Evolutionary conservation across 352 stramenopile genomes (phyloP).

Genomic region (Globisporangium emineosum): DNA sequence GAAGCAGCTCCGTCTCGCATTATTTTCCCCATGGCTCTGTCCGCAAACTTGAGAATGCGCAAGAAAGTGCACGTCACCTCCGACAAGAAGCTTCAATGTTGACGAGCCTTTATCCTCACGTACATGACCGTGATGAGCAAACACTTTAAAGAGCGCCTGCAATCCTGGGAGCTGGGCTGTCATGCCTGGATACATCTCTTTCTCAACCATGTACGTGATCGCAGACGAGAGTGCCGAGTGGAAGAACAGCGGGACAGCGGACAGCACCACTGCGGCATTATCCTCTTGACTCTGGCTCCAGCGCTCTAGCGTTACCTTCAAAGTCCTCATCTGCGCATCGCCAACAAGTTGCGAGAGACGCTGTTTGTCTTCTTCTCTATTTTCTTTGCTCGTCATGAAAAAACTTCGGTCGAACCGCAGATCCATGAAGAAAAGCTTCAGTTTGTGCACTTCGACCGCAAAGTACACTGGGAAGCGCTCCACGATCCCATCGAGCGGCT

Average conservation of each 20-base stretch:
- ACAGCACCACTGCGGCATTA: slow-evolving; percentile 37
- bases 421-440: slow-evolving; percentile 68
- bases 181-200: slow-evolving; percentile 65
- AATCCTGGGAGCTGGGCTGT: slow-evolving; percentile 27
- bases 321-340: slow-evolving; percentile 22
- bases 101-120: background rate
- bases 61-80: slow-evolving; percentile 63
- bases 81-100: slow-evolving; percentile 39
- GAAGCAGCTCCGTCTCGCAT: slow-evolving; percentile 25
- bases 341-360: slow-evolving; percentile 29
- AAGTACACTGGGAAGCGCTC: slow-evolving; percentile 37
- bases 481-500: slow-evolving; percentile 34
- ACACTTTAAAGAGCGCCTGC: slow-evolving; percentile 34
- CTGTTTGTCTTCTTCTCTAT: background rate
- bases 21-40: background rate
- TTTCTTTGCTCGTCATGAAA: slow-evolving; percentile 7
- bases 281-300: slow-evolving; percentile 22
- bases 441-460: slow-evolving; percentile 30
- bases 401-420: slow-evolving; percentile 63
- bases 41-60: slow-evolving; percentile 47
- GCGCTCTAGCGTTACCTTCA: slow-evolving; percentile 15
- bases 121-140: slow-evolving; percentile 25
- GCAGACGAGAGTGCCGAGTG: slow-evolving; percentile 46
- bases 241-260: slow-evolving; percentile 65
- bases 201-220: slow-evolving; percentile 51